phyloP scores from a whole-genome alignment of 352 stramenopile genomes.

The Thraustochytrium striatum region DNA sequence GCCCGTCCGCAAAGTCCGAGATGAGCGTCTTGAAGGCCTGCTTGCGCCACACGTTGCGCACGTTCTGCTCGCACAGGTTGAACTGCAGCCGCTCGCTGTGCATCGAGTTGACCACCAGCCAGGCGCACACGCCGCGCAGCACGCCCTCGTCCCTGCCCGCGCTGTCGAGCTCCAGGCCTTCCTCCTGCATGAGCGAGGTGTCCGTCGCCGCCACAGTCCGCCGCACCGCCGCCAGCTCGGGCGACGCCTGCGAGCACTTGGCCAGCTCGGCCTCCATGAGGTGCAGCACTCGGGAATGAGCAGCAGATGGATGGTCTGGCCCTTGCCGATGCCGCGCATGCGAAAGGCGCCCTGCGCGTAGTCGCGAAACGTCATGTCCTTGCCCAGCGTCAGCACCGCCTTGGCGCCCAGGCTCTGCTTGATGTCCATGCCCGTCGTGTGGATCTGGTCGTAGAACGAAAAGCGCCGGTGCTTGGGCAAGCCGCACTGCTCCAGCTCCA shows the following conservation, averaged over 20 bases:
- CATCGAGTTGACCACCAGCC: conserved; percentile 98
- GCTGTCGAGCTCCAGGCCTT: conserved; percentile 61
- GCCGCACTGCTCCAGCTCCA: conserved; percentile 44
- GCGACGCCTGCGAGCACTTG: conserved; percentile 57
- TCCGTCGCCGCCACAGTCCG: conserved; percentile 84
- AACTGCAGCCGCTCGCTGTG: conserved; percentile 82
- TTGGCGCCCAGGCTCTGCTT: conserved; percentile 77
- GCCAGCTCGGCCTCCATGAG: conserved; percentile 55
- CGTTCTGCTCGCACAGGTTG: conserved; percentile 59
- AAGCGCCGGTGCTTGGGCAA: conserved; percentile 78
- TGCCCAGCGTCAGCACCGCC: conserved; percentile 76
- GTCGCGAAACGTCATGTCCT: conserved; percentile 86
- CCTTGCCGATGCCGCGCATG: conserved; percentile 80
- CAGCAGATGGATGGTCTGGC: conserved; percentile 79
- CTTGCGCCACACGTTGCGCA: conserved; percentile 92
- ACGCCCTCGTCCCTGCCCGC: conserved; percentile 54
- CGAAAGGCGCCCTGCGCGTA: conserved; percentile 81
- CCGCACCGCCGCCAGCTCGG: conserved; percentile 43
- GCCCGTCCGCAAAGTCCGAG: conserved; percentile 43
- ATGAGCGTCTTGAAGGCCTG: conserved; percentile 82
- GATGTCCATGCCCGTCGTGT: conserved; percentile 86
- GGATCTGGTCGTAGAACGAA: conserved; percentile 85
- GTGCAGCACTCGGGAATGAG: conserved; percentile 77
- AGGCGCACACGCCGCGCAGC: conserved; percentile 60
- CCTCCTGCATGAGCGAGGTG: conserved; percentile 79